Evolutionary conservation across 192 early-diverging fungal species (phyloP), one percentile per base, ranked within the genome.

Genomic region (Backusella westeae): DNA sequence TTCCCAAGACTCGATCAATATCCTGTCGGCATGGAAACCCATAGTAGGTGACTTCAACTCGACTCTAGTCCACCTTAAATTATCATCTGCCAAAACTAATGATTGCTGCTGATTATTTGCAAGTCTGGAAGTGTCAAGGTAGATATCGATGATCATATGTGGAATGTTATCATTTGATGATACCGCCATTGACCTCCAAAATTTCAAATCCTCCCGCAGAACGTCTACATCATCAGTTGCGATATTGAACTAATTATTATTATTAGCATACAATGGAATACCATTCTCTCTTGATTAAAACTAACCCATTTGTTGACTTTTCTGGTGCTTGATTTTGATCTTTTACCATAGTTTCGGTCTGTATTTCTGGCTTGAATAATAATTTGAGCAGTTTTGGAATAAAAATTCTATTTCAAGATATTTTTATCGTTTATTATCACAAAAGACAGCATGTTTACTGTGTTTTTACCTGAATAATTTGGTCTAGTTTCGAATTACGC

Each of bases 131-230:
- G 93, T 85, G 77, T 97, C 96, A 68, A 97, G 82, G 76, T 89
- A 92, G 68, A 97, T 83, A 68, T 96, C 94, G 67, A 97, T 90
- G 34, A 92, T 83, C 88, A 97, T 90, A 34, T 93, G 89, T n/a
- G 92, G 91, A 44, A 89, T 75, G 21, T 78, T 52, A 67, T 78
- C 74, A 8, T 80, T 67, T 12, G 77, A 78, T 17, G 74, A 83
- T 34, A 84, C 81, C 32, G 88, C 89, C 23, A 87, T 78, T 17
- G 85, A 82, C 38, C 91, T 89, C 96, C 96, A 97, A 78, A 87
- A 90, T 82, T 90, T 92, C 32, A 92, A 80, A 75, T 95, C 92
- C 21, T 94, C 93, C 78, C 90, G 89, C 73, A 93, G 85, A 14
- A 89, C 83, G 35, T 91, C 92, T 29, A 93, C 85, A 72, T 97